phyloP scores from a whole-genome alignment of 257 asterid genomes.

The Perilla frutescens region DNA sequence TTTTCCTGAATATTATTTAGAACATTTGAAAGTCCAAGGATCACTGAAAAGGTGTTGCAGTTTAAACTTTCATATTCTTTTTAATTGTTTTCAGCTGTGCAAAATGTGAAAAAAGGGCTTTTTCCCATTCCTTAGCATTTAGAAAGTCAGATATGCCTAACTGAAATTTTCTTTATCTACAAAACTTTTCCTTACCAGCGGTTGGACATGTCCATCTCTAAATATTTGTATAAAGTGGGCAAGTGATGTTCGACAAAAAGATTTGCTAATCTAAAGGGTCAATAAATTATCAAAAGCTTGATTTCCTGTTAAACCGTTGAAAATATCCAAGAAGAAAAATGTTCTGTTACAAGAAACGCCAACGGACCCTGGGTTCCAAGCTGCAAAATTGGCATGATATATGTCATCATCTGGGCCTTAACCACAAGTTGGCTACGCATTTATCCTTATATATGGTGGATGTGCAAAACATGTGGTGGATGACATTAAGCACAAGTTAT shows the following conservation, averaged over 20 bases:
- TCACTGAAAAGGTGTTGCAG: not conserved
- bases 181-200: not conserved
- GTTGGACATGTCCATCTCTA: slow-evolving; percentile 25
- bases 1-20: not conserved
- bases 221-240: slow-evolving; percentile 15
- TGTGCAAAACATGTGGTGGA: not conserved
- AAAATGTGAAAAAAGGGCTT: not conserved
- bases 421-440: not conserved
- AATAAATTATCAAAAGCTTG: not conserved
- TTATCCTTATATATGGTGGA: slow-evolving; percentile 4
- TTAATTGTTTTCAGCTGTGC: not conserved
- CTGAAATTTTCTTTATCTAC: not conserved
- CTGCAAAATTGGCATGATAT: not conserved
- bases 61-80: not conserved
- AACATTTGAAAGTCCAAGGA: slow-evolving; percentile 1
- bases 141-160: not conserved
- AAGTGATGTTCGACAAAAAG: slow-evolving; percentile 13
- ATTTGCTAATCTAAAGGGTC: slow-evolving; percentile 11
- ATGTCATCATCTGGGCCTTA: not conserved
- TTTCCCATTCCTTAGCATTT: not conserved
- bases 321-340: not conserved
- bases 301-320: not conserved
- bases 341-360: not conserved
- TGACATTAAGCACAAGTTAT: not conserved
- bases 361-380: not conserved